phyloP scores from a whole-genome alignment of 78 protist genomes.

The Anaeramoeba flamelloides region DNA sequence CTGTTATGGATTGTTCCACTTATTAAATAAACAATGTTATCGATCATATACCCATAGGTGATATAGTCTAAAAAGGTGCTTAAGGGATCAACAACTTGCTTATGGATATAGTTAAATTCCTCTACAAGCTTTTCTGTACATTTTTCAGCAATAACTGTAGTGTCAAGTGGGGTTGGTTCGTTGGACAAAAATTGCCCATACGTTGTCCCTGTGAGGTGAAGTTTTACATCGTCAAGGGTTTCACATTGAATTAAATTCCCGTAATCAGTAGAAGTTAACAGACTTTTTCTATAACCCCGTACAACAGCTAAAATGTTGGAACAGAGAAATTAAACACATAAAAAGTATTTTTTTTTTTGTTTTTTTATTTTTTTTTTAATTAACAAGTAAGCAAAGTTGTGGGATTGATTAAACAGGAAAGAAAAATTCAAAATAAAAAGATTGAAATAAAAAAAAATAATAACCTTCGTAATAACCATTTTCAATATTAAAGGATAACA shows the following conservation, averaged over 20 bases:
- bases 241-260: conserved; percentile 82
- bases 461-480: not conserved
- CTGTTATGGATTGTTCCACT: conserved; percentile 77
- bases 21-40: conserved; percentile 81
- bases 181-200: conserved; percentile 80
- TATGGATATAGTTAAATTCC: conserved; percentile 65
- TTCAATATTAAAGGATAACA: not conserved
- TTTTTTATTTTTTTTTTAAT: too few species aligned
- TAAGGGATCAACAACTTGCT: conserved; percentile 70
- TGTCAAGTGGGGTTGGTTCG: conserved; percentile 41
- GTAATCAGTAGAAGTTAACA: conserved; percentile 65
- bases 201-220: conserved; percentile 66
- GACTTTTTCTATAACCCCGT: conserved; percentile 34
- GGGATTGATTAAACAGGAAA: too few species aligned
- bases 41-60: conserved; percentile 91
- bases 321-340: too few species aligned
- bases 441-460: too few species aligned
- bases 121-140: conserved; percentile 40
- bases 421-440: too few species aligned
- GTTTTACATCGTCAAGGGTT: conserved; percentile 78
- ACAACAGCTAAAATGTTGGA: too few species aligned
- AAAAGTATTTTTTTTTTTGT: too few species aligned
- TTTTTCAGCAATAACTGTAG: conserved; percentile 18
- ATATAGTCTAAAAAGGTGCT: conserved; percentile 83
- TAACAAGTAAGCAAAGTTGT: too few species aligned